Base-by-base conservation (phyloP, 2,329 filamentous ascomycete genomes). In the Arthrobotrys musiformis region DNA sequence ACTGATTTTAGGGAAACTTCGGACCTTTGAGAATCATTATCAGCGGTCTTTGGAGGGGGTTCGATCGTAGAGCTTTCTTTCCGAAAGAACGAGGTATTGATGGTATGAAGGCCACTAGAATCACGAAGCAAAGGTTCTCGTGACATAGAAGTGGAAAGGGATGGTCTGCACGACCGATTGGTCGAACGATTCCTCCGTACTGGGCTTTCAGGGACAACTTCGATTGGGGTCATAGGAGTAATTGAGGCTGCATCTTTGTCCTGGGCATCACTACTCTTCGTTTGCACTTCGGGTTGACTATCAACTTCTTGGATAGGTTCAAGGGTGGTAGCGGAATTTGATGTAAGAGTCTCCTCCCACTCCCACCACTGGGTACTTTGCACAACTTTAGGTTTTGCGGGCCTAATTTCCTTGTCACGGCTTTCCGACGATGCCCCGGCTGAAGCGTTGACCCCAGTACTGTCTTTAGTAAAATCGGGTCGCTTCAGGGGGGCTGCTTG, bases 311-410 rank as follows among this genome's bases (percentile, higher is more conserved):
- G n/a, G 22, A 76, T 61, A n/a, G 72, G 63, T 28, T 66, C 72
- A 9, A 76, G 42, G 19, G 40, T 48, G 1, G n/a, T 30, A 35
- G 26, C 28, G 4, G 64, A 60, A 35, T 64, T 60, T 17, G 58
- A 76, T 2, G 48, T 50, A 4, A 40, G 35, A n/a, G 64, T 66
- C 17, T 76, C 72, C n/a, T 76, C 72, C 2, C 60, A 40, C 5
- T 76, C 72, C 72, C 72, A 76, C 72, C 72, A 76, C 48, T 76
- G 72, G 13, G 48, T 76, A n/a, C 72, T 76, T 13, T 40, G 72
- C 24, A 76, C 64, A 11, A 64, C 8, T 42, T 44, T 66, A 19
- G 48, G 63, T 19, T 42, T 64, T 4, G 28, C 42, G 37, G 6
- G 46, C 58, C 7, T 17, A 28, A 2, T 17, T 8, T 28, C n/a